Evolutionary conservation across 306 rosid genomes (phyloP).

Genomic region (Senna siamea): DNA sequence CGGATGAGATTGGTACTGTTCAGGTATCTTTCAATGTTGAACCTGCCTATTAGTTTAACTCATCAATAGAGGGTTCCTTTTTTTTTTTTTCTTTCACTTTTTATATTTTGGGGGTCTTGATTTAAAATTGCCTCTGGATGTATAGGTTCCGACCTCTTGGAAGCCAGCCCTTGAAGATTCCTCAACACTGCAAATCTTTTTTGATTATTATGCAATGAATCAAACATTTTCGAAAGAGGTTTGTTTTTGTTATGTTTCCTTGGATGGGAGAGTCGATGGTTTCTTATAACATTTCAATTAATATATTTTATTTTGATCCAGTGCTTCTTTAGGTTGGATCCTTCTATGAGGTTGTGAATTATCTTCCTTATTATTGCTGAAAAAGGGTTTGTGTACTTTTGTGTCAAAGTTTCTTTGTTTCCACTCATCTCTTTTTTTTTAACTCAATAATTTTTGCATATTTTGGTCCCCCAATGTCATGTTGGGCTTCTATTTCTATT

Average conservation of each 20-base stretch:
- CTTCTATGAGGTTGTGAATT: neutral
- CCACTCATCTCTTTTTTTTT: neutral
- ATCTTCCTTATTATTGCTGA: neutral
- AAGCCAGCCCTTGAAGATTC: conserved; percentile 49
- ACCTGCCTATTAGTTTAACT: neutral
- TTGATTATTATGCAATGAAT: conserved; percentile 56
- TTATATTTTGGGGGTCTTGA: conserved; percentile 31
- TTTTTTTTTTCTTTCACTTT: neutral
- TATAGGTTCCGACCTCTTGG: conserved; percentile 52
- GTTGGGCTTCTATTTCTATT: neutral
- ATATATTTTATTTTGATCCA: conserved; percentile 9
- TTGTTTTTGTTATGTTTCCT: conserved; percentile 27
- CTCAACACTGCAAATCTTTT: conserved; percentile 52
- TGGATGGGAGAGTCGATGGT: conserved; percentile 1
- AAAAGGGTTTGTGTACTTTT: neutral
- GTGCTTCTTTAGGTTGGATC: neutral
- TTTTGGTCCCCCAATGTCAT: neutral
- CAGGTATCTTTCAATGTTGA: conserved; percentile 46
- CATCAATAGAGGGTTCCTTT: conserved; percentile 1
- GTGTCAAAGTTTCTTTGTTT: neutral
- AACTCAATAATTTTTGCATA: neutral
- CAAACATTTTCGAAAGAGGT: conserved; percentile 56
- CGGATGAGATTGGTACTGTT: conserved; percentile 58
- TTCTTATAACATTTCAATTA: neutral
- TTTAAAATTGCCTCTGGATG: conserved; percentile 14